Conservation (phyloP, 2,329 filamentous ascomycete species). For the Aphanoascus verrucosus region DNA sequence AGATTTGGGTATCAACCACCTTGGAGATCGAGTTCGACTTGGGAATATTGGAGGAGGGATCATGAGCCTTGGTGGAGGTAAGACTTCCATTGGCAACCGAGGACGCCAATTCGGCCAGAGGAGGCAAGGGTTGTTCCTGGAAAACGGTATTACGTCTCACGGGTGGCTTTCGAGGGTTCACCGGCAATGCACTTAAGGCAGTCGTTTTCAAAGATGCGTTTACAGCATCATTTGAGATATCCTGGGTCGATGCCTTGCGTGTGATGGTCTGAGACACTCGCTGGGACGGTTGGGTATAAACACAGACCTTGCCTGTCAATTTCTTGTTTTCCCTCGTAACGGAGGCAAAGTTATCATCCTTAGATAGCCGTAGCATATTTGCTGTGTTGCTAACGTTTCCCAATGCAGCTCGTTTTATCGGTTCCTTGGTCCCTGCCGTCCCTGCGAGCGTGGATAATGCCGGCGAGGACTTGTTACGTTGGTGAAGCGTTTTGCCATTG, state of each 20-base stretch:
- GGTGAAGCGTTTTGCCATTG: constrained; percentile 55
- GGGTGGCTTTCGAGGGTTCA: constrained; percentile 36
- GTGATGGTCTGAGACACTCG: constrained; percentile 32
- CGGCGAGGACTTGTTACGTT: constrained; percentile 69
- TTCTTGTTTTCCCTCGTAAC: constrained; percentile 37
- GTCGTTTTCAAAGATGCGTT: not conserved
- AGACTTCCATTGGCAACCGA: constrained; percentile 19
- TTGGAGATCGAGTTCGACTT: not conserved
- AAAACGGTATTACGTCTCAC: constrained; percentile 48
- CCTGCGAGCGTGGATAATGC: constrained; percentile 47
- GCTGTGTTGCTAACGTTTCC: constrained; percentile 68
- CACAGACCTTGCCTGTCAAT: constrained; percentile 29
- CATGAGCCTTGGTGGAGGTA: constrained; percentile 22
- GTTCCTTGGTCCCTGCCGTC: constrained; percentile 42
- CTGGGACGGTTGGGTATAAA: constrained; percentile 51
- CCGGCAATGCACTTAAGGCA: constrained; percentile 20
- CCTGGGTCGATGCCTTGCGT: not conserved
- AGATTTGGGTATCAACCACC: not conserved
- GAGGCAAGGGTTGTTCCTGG: constrained; percentile 37
- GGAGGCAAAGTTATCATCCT: constrained; percentile 47
- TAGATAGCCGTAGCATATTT: constrained; percentile 31
- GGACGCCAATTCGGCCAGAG: constrained; percentile 24
- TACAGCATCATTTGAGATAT: not conserved
- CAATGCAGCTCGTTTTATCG: constrained; percentile 67
- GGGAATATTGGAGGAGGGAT: constrained; percentile 10